Conservation (phyloP, 2,329 filamentous ascomycete species). For the Neophaeococcomyces mojaviensis region DNA sequence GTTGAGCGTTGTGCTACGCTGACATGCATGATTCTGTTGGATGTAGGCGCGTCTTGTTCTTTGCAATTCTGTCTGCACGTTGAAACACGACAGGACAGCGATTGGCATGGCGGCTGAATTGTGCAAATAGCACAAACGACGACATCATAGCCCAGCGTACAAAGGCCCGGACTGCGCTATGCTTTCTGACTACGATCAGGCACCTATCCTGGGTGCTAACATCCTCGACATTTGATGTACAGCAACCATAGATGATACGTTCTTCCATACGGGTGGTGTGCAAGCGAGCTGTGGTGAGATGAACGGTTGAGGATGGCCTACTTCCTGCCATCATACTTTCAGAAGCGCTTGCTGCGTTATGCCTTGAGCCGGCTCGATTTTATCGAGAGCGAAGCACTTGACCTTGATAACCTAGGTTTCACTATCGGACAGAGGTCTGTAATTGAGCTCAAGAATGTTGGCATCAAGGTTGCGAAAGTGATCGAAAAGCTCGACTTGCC, state of each 20-base stretch:
- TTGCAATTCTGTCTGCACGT: background rate
- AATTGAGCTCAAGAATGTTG: conserved; percentile 80
- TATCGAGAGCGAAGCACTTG: conserved; percentile 77
- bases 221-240: background rate
- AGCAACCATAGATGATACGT: background rate
- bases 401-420: conserved; percentile 79
- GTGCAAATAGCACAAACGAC: conserved; percentile 1
- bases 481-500: conserved; percentile 24
- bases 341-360: conserved; percentile 83
- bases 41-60: background rate
- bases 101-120: background rate
- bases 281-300: background rate
- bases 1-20: background rate
- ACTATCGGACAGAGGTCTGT: conserved; percentile 73
- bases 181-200: conserved; percentile 4
- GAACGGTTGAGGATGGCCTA: conserved; percentile 52
- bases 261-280: background rate
- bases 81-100: background rate
- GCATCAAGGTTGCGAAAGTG: conserved; percentile 29
- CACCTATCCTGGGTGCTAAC: conserved; percentile 4
- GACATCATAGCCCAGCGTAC: conserved; percentile 2
- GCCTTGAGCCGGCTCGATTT: conserved; percentile 75
- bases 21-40: background rate
- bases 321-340: conserved; percentile 69
- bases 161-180: conserved; percentile 6